Base-by-base conservation (phyloP, 805 yeast genomes). In the Ogataea corticis region DNA sequence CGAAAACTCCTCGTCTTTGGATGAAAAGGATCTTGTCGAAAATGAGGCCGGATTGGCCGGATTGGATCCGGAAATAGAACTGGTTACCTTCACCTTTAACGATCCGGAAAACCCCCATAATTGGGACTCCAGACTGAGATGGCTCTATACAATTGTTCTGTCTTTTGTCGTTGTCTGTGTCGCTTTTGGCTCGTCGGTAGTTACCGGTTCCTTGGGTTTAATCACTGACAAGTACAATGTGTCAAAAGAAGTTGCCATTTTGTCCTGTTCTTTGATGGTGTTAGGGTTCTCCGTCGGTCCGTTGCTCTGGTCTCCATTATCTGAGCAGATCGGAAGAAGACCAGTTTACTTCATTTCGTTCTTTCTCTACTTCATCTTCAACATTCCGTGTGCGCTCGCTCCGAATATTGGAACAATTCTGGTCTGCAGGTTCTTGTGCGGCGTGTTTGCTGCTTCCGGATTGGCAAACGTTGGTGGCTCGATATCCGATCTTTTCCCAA, bases 21-120 rank as follows among this genome's bases (percentile, higher is more conserved):
- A 57, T 25, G 60, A 58, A 17, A 45, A 49, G 29, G 50, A 49
- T 17, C 60, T 3, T 7, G 35, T n/a, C 18, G 14, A 56, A 23
- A 51, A 50, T 42, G 65, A 47, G 38, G 62, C 58, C 14, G 56
- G 51, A 23, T 45, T 42, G 17, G 45, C 54, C 4, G 74, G 71
- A 12, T 58, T 78, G 31, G 87, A 81, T 56, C 82, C 83, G 6
- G 88, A 83, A 40, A 76, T 85, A 46, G 92, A 87, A 62, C 87
- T 88, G 61, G 97, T 91, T 45, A 90, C 96, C 0, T 90, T 89
- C 63, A 69, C 73, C 6, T 70, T 82, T 15, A 77, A 79, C 51
- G 98, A 91, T 63, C 95, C 96, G 0, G 92, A 80, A 56, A 91
- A 91, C 66, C 97, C 97, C 23, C 84, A 83, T 59, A 90, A 90